Base-by-base conservation (phyloP, 257 asterid species). In the Ilex aquifolium region DNA sequence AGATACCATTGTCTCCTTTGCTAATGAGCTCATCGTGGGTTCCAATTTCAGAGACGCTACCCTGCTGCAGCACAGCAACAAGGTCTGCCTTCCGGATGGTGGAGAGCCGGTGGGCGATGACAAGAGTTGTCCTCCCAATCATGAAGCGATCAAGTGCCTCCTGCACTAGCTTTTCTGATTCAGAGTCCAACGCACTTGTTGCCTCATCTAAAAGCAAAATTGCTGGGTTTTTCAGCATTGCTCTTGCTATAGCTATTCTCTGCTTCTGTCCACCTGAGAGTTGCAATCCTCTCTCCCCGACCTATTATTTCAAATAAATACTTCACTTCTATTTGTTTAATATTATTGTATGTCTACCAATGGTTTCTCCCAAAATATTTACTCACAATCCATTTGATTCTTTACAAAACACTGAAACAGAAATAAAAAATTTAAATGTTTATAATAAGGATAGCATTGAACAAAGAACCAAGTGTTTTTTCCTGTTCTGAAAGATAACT, bases 11-110 rank as follows among this genome's bases (percentile, higher is more conserved):
- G 59, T 91, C 98, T 42, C 98, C 98, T 64, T 83, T 86, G 21
- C 76, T 67, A 65, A 83, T 52, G 67, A 91, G 95, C 72, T 91
- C 98, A 48, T 88, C 96, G 2, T 91, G 98, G 2, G 90, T 78
- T 70, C 98, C 98, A 3, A 83, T 83, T 70, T 91, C 98, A 2
- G 79, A 72, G 10, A 82, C 83, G 13, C 79, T 74, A 5, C 88
- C 88, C 66, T 82, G 85, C 65, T 79, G 65, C 40, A 62, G 30
- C 53, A 62, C 57, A 13, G 65, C 65, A 21, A 62, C 65, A 13
- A 62, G 57, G 46, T 62, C 65, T 21, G 65, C 65, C 46, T 62
- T 62, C 21, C 57, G 57, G 27, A 62, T 62, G 65, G 65, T 62
- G 15, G 65, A 62, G 31, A 62, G 65, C 30, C 65, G 57, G 53